Conservation (phyloP, 768 basidiomycete genomes). For the Termitomyces sp. region DNA sequence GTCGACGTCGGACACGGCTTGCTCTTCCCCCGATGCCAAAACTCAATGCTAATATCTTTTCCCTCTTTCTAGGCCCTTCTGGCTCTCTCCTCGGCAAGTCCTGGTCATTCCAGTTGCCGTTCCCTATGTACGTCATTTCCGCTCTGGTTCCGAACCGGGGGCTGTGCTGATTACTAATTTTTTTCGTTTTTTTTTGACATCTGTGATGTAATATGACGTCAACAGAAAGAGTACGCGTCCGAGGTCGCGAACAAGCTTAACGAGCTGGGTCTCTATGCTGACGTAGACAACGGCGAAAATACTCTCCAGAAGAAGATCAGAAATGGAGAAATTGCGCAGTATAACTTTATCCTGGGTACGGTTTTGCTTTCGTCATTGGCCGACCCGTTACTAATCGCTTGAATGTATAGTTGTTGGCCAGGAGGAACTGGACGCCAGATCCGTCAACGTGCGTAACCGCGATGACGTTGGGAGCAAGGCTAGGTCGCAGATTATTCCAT, state of each 20-base stretch:
- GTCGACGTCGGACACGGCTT: slow-evolving; percentile 23
- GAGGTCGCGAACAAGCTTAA: slow-evolving; percentile 71
- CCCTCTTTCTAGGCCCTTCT: slow-evolving; percentile 92
- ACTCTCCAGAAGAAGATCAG: slow-evolving; percentile 97
- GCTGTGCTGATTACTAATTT: slow-evolving; percentile 13
- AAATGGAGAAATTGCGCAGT: slow-evolving; percentile 95
- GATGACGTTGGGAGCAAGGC: slow-evolving; percentile 90
- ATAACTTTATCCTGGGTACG: slow-evolving; percentile 95
- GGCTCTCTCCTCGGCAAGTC: slow-evolving; percentile 96
- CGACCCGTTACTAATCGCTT: background rate
- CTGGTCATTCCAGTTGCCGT: slow-evolving; percentile 91
- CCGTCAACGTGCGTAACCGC: slow-evolving; percentile 95
- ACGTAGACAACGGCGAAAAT: slow-evolving; percentile 89
- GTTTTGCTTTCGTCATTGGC: slow-evolving; percentile 11
- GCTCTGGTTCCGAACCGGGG: slow-evolving; percentile 3
- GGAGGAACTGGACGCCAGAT: slow-evolving; percentile 80
- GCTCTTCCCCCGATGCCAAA: background rate
- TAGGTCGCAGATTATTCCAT: slow-evolving; percentile 68
- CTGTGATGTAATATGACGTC: slow-evolving; percentile 2
- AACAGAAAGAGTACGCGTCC: slow-evolving; percentile 86
- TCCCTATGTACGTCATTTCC: slow-evolving; percentile 72
- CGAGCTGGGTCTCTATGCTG: slow-evolving; percentile 76
- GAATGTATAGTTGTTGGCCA: slow-evolving; percentile 80
- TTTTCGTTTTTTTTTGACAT: background rate
- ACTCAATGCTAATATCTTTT: no score